Evolutionary conservation across 1,139 yeast genomes (phyloP).

Genomic region (Yamadazyma taylorii): DNA sequence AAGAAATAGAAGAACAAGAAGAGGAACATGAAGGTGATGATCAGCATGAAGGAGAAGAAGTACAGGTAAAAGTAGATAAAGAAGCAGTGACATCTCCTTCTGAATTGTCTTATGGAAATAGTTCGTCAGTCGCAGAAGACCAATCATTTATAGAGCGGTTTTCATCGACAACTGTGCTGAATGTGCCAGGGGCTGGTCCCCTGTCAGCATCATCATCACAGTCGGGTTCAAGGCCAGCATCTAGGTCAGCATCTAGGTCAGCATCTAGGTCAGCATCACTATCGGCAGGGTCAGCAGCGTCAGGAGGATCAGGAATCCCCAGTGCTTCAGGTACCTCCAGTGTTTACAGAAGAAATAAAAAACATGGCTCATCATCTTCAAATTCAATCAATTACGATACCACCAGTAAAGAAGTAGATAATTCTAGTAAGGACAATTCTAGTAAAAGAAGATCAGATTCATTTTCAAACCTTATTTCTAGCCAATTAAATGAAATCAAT

Average conservation of each 20-base stretch:
- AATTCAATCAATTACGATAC: conserved; percentile 15
- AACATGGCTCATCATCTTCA: conserved; percentile 15
- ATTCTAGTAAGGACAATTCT: conserved; percentile 30
- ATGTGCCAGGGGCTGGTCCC: conserved; percentile 1
- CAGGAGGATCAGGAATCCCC: background rate
- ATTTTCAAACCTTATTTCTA: conserved; percentile 3
- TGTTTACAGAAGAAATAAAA: conserved; percentile 7
- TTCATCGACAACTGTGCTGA: conserved; percentile 1
- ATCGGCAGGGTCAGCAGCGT: background rate
- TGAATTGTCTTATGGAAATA: no score
- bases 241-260: background rate
- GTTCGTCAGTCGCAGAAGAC: background rate
- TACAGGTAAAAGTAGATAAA: no score
- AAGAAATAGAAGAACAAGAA: no score
- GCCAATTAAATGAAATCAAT: conserved; percentile 11
- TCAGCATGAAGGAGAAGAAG: no score
- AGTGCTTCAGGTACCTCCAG: background rate
- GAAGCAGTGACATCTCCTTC: no score
- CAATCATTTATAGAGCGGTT: conserved; percentile 2
- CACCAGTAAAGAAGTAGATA: conserved; percentile 21
- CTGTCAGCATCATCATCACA: conserved; percentile 7
- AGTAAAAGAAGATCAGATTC: conserved; percentile 17
- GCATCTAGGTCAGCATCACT: background rate
- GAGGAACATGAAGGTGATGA: no score
- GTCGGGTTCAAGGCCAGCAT: conserved; percentile 3